Base-by-base conservation (phyloP, 2,329 filamentous ascomycete species). In the Aspergillus quadrilineatus region DNA sequence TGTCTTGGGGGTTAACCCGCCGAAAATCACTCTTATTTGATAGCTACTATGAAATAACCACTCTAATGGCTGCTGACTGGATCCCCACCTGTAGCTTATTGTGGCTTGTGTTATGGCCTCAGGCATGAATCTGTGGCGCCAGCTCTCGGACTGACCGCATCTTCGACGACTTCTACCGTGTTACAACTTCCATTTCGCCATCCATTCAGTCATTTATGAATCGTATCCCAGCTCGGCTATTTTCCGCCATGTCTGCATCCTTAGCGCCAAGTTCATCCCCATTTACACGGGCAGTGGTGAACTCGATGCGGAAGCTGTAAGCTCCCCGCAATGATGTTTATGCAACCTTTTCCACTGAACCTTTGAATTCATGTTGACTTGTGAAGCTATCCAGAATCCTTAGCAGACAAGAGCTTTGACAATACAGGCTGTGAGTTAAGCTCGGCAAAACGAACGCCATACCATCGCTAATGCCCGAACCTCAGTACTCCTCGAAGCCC, bases 351-450 rank as follows among this genome's bases (percentile, higher is more conserved):
- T 52, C 51, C 58, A 41, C 48, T 60, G 1, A 22, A 26, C 8
- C 22, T 28, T 51, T 55, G 58, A 53, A 39, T 17, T 41, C 43
- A 36, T 61, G 32, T 58, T 46, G 22, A 45, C 32, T 41, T 28
- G 50, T 53, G 56, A 61, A 94, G 92, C 58, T 99, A 96, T 71
- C 94, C 94, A 0, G 90, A 95, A 70, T 85, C 86, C 58, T 80
- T 97, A 42, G 94, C 94, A 8, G 94, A 97, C 70, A 88, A 87
- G 65, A 86, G 89, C 63, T 99, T 92, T 83, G 94, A 99, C 73
- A 99, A 99, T 69, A 96, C 95, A n/a, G 94, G 94, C 53, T 73
- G 84, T 85, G 71, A 65, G 79, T 55, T 54, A n/a, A 1, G 12
- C 2, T 28, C 36, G 6, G 9, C 10, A 30, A 12, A 34, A 17